Base-by-base conservation (phyloP, 176 grass and related monocot genomes). In the Raddia guianensis region DNA sequence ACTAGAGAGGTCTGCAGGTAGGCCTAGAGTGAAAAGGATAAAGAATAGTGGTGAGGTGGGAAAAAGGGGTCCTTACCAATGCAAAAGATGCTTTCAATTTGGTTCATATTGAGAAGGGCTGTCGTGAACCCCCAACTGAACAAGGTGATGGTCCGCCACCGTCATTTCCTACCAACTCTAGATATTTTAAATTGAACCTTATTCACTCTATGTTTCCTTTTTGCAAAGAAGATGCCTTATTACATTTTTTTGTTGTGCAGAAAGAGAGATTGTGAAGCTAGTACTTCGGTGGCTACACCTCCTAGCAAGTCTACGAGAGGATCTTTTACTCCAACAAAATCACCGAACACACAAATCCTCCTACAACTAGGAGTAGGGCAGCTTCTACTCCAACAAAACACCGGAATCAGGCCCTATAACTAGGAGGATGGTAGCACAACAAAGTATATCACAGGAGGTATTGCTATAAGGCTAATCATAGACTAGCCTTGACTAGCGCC, bases 71-170 rank as follows among this genome's bases (percentile, higher is more conserved):
- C 40, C 65, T 3, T 81, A 81, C 10, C 14, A 77, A 50, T 51
- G 45, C 14, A 77, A 77, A 65, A 64, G 32, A 49, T 78, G 75
- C 27, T 65, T 65, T 32, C 27, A 49, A 1, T 72, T 81, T 80
- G 40, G 77, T 0, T 0, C 77, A 80, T 11, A 80, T 69, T 46
- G 51, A 57, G 50, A 80, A 68, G 77, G 2, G 12, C 5, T 80
- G 66, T 1, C 0, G 0, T 43, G 33, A 40, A 12, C 50, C 62
- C 6, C 76, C 12, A 15, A 32, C 18, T 67, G 18, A 67, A 67
- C 49, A 53, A 12, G 63, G 18, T 15, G 48, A 3, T 54, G 49
- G 54, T 13, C 37, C 54, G 19, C 62, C 76, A 20, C 32, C 33
- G 3, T 3, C 8, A 7, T 4, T 40, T 19, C 51, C 33, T 19